These are phyloP conservation scores for Aquilaria yunnanensis DNA, from an alignment of 345 rosid genomes.

Conservation along the genomic window DNA sequence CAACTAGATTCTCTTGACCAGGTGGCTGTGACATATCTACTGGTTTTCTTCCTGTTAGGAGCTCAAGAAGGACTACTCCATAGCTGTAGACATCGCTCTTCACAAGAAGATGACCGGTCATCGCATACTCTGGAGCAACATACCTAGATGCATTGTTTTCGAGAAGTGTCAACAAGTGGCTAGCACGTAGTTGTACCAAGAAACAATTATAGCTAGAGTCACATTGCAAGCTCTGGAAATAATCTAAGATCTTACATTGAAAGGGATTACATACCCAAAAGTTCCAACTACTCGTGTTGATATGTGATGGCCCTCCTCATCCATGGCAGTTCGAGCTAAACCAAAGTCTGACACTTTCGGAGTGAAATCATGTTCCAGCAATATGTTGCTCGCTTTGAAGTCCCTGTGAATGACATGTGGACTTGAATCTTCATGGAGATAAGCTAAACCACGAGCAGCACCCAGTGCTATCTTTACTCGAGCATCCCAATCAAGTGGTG, in stretches of 20 bases:
- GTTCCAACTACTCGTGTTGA: slow-evolving; percentile 95
- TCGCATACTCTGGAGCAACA: slow-evolving; percentile 93
- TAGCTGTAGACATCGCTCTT: slow-evolving; percentile 92
- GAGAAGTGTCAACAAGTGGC: too few species aligned
- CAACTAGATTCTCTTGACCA: slow-evolving; percentile 79
- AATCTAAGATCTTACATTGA: too few species aligned
- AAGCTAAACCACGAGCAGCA: slow-evolving; percentile 89
- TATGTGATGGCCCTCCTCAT: slow-evolving; percentile 74
- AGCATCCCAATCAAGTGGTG: slow-evolving; percentile 77
- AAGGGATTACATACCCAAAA: slow-evolving; percentile 47
- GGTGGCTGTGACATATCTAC: slow-evolving; percentile 87
- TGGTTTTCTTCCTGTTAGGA: slow-evolving; percentile 72
- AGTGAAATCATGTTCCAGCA: slow-evolving; percentile 77
- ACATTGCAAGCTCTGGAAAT: neutral
- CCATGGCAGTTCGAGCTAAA: slow-evolving; percentile 77
- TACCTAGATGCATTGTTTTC: slow-evolving; percentile 36
- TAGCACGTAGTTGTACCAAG: too few species aligned
- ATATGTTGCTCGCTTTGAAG: slow-evolving; percentile 85
- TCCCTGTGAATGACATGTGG: slow-evolving; percentile 88
- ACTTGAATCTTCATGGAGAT: slow-evolving; percentile 87
- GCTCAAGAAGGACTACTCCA: slow-evolving; percentile 91
- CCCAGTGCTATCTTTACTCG: slow-evolving; percentile 88
- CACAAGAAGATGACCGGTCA: slow-evolving; percentile 90
- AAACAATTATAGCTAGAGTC: too few species aligned
- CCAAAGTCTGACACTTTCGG: slow-evolving; percentile 93